Conservation (phyloP, 225 moss, liverwort and hornwort species). For the Polytrichum commune region DNA sequence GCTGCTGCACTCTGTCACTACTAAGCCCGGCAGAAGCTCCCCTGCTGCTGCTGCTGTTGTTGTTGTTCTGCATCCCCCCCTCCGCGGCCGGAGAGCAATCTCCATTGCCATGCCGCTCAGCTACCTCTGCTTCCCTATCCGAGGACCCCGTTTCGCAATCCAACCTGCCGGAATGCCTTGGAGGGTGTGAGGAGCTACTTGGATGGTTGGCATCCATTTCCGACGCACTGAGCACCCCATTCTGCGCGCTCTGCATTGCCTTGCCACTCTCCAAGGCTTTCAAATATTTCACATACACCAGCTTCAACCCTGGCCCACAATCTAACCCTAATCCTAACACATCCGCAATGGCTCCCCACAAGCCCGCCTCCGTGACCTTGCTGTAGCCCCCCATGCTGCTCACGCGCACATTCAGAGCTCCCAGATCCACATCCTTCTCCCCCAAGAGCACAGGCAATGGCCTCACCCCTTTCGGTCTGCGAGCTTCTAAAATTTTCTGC, state of each 20-base stretch:
- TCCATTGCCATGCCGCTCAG: conserved; percentile 22
- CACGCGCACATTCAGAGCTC: conserved; percentile 48
- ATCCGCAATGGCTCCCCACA: conserved; percentile 64
- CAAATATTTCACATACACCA: conserved; percentile 80
- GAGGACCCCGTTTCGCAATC: conserved; percentile 15
- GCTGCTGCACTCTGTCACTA: too few relatives aligned
- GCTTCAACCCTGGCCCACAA: conserved; percentile 82
- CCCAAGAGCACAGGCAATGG: conserved; percentile 67
- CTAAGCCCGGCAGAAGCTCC: neutral
- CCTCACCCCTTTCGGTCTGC: conserved; percentile 30
- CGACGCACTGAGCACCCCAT: conserved; percentile 1
- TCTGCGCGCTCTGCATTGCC: neutral
- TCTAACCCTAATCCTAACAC: conserved; percentile 60
- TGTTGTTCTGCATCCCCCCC: neutral
- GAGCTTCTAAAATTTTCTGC: conserved; percentile 35
- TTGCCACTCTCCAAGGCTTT: conserved; percentile 40
- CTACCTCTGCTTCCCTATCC: conserved; percentile 36
- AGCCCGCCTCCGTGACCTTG: conserved; percentile 49
- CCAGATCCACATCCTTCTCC: conserved; percentile 57
- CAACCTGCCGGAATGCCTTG: too few relatives aligned
- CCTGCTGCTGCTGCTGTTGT: conserved; percentile 14
- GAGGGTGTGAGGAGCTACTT: conserved; percentile 11
- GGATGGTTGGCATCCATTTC: conserved; percentile 27
- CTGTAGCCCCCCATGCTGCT: conserved; percentile 60
- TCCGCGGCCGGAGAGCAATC: conserved; percentile 16